Evolutionary conservation across 352 stramenopile species (phyloP).

Genomic region (Blastocystis sp.): DNA sequence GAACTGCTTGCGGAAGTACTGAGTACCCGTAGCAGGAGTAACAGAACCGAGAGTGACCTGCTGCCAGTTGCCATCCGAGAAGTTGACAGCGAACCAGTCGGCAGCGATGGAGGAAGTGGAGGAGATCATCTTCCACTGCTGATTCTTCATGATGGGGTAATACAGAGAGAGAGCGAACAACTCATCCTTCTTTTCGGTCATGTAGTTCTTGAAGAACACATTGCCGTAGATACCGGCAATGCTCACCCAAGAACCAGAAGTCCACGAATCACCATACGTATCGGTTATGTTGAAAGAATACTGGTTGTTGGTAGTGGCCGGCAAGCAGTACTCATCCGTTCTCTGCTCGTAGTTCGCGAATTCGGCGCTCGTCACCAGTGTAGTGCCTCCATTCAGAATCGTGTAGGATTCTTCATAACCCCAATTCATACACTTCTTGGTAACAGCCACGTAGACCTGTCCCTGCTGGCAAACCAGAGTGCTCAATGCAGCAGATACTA

Average conservation of each 20-base stretch:
- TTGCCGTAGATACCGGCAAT: no score
- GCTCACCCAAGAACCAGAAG: not conserved
- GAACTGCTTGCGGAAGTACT: slow-evolving; percentile 36
- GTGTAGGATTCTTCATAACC: slow-evolving; percentile 31
- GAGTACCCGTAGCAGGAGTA: slow-evolving; percentile 13
- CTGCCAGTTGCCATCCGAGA: no score
- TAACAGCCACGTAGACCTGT: no score
- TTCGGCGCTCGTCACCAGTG: not conserved
- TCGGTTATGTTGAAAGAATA: not conserved
- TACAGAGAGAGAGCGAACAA: not conserved
- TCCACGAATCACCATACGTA: slow-evolving; percentile 27
- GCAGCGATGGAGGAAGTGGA: not conserved
- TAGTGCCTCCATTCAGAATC: not conserved
- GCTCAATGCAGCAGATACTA: no score
- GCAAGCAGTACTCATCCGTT: slow-evolving; percentile 29
- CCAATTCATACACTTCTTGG: not conserved
- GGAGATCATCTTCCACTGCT: slow-evolving; percentile 15
- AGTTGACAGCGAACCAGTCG: not conserved
- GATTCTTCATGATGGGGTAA: not conserved
- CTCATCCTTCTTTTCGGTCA: not conserved
- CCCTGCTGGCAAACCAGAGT: no score
- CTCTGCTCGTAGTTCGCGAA: slow-evolving; percentile 1
- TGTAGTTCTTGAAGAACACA: no score
- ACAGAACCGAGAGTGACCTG: not conserved
- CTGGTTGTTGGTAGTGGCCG: not conserved